phyloP scores from a whole-genome alignment of 2,329 filamentous ascomycete genomes.

The Phaeosphaeriaceae sp. region DNA sequence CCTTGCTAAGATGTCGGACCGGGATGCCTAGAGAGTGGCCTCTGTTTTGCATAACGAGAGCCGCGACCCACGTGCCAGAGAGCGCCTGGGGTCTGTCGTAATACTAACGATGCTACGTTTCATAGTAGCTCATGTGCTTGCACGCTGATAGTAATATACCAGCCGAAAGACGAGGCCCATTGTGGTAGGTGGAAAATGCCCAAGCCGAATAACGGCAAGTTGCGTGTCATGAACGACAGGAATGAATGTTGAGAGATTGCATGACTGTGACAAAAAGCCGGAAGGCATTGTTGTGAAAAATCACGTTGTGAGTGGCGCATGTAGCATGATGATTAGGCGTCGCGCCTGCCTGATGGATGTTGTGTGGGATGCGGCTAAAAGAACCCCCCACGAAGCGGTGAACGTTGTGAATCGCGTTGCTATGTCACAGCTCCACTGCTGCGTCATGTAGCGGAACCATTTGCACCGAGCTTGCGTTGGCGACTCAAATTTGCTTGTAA shows the following conservation, averaged over 20 bases:
- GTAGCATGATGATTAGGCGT: conserved; percentile 13
- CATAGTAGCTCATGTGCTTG: conserved; percentile 4
- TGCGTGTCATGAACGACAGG: no score
- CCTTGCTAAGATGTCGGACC: not conserved
- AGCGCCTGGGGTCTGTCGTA: conserved; percentile 2
- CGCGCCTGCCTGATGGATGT: not conserved
- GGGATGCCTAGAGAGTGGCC: conserved; percentile 1
- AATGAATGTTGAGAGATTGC: not conserved
- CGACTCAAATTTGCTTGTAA: conserved; percentile 19
- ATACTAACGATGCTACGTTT: conserved; percentile 23
- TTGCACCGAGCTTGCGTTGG: conserved; percentile 25
- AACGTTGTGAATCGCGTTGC: conserved; percentile 28
- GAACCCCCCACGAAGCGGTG: conserved; percentile 40
- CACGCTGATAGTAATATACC: not conserved
- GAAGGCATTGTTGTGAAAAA: not conserved
- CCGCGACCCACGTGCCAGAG: conserved; percentile 1
- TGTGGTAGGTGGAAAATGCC: not conserved
- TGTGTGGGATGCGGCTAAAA: conserved; percentile 37
- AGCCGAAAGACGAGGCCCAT: not conserved
- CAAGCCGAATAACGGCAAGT: no score
- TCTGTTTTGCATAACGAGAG: conserved; percentile 7
- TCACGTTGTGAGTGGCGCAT: conserved; percentile 1
- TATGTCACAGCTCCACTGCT: conserved; percentile 21
- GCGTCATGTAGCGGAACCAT: conserved; percentile 29
- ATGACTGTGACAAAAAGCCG: not conserved